Evolutionary conservation across 2,329 filamentous ascomycete genomes (phyloP), one percentile per base, ranked within the genome.

Genomic region (Exserohilum rostratum): DNA sequence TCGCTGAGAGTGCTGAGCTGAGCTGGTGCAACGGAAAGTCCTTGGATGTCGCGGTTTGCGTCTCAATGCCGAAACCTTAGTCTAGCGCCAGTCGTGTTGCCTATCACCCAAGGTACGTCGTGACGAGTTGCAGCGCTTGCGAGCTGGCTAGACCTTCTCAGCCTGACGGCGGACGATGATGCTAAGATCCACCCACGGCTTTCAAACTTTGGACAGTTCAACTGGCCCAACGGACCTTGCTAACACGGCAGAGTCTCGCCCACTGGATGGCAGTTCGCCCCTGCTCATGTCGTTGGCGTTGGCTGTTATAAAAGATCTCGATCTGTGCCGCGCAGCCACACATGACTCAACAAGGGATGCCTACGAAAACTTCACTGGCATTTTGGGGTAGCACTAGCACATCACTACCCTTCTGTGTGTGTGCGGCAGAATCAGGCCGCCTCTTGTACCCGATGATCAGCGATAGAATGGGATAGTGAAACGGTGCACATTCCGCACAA

Each of bases 31-130:
- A 7, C 22, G 22, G 7, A 25, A 25, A 25, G 7, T 7, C 35
- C 43, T 43, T 48, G 46, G 33, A 12, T 39, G 33, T 54, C 35
- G 29, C 22, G 29, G 27, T 47, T 33, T 54, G 31, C 43, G 46
- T 33, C 48, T 50, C 33, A 18, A 15, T 45, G 39, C 51, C 43
- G 43, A 42, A 54, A 54, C 43, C 46, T 40, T 54, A 27, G 33
- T 18, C 20, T 25, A 33, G 47, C 27, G 34, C 40, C 51, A 54
- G 39, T 54, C 13, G 33, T 45, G 31, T 34, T 42, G 34, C 33
- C 33, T 43, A 20, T 40, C 46, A 22, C 30, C 25, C 27, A 54
- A 50, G 44, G 46, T 35, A 43, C 29, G 39, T 40, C 20, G 17
- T 54, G 40, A 35, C 22, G 35, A 35, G 13, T 46, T 50, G 29